A percentile compares a stretch with the other conserved stretches of the same genome.
Evolutionary conservation across 805 yeast genomes (phyloP).

Genomic region (Nakazawaea pomicola): DNA sequence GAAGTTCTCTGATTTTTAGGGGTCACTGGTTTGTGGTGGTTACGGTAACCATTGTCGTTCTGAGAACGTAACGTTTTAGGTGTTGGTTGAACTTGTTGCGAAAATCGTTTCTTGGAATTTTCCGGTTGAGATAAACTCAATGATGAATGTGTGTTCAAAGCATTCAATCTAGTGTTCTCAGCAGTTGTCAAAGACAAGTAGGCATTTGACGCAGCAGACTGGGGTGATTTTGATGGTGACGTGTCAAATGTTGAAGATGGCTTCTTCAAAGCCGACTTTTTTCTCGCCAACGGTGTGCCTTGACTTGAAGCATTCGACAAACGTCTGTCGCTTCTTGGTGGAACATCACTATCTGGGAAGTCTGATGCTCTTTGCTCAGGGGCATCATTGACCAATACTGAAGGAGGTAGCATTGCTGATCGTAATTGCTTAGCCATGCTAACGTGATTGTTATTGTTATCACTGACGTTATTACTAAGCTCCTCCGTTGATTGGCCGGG

Average conservation of each 20-base stretch:
- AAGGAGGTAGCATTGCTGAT: constrained; percentile 28
- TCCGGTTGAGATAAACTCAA: constrained; percentile 23
- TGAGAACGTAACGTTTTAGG: constrained; percentile 3
- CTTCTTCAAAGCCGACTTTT: constrained; percentile 44
- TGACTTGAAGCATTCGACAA: constrained; percentile 15
- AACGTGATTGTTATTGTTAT: constrained; percentile 9
- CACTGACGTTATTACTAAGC: constrained; percentile 17
- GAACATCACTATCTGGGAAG: constrained; percentile 19
- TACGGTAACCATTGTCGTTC: no score
- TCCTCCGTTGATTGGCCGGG: constrained; percentile 18
- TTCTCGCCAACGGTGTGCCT: constrained; percentile 25
- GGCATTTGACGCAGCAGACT: constrained; percentile 53
- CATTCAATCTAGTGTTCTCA: constrained; percentile 71
- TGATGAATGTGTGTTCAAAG: constrained; percentile 41
- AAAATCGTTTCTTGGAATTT: background rate
- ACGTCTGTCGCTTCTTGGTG: constrained; percentile 30
- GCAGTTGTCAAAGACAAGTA: constrained; percentile 70
- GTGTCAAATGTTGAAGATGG: constrained; percentile 3
- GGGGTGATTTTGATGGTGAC: constrained; percentile 14
- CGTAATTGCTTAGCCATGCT: constrained; percentile 46
- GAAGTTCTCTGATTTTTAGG: constrained; percentile 1
- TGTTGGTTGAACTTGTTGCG: constrained; percentile 11
- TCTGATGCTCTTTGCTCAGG: no score
- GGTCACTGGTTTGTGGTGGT: constrained; percentile 21
- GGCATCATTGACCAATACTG: constrained; percentile 16